phyloP scores from a whole-genome alignment of 1,284 basidiomycete genomes.

The Cutaneotrichosporon sp. region DNA sequence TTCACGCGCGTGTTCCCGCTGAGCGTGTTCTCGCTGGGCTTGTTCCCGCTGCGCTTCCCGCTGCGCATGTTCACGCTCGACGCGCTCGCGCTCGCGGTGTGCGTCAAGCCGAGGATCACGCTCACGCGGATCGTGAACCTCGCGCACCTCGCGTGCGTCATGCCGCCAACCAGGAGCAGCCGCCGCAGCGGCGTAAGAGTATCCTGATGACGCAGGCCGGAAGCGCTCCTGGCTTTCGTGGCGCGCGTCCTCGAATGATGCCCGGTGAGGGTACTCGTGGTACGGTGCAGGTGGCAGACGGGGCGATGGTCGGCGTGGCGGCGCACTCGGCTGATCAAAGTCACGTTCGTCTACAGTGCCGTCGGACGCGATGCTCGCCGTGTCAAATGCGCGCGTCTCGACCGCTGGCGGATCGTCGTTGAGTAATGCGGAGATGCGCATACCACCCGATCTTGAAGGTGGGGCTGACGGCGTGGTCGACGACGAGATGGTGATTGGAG shows the following conservation, averaged over 20 bases:
- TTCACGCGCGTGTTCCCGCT: background rate
- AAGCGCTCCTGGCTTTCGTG: conserved; percentile 12
- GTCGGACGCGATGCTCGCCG: conserved; percentile 41
- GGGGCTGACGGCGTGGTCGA: conserved; percentile 10
- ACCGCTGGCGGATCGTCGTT: conserved; percentile 40
- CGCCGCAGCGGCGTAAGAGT: conserved; percentile 22
- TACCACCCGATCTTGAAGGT: conserved; percentile 37
- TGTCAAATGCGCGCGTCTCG: conserved; percentile 28
- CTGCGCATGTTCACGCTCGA: no score
- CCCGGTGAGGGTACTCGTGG: conserved; percentile 17
- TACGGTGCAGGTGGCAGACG: conserved; percentile 9
- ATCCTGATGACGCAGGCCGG: conserved; percentile 10
- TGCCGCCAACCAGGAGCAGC: conserved; percentile 4
- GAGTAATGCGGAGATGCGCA: conserved; percentile 46
- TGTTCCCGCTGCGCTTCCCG: no score
- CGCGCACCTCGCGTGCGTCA: conserved; percentile 9
- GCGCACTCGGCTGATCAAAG: conserved; percentile 18
- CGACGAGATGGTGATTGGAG: conserved; percentile 10
- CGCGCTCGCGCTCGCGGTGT: no score
- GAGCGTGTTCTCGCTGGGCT: background rate
- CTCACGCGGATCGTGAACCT: conserved; percentile 12
- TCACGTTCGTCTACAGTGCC: conserved; percentile 47
- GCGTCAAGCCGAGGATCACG: background rate
- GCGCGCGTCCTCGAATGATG: conserved; percentile 13
- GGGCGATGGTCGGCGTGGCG: conserved; percentile 17